A percentile compares a stretch with the other conserved stretches of the same genome.
Conservation (phyloP, 2,329 filamentous ascomycete species). For the Coniochaeta sp. region DNA sequence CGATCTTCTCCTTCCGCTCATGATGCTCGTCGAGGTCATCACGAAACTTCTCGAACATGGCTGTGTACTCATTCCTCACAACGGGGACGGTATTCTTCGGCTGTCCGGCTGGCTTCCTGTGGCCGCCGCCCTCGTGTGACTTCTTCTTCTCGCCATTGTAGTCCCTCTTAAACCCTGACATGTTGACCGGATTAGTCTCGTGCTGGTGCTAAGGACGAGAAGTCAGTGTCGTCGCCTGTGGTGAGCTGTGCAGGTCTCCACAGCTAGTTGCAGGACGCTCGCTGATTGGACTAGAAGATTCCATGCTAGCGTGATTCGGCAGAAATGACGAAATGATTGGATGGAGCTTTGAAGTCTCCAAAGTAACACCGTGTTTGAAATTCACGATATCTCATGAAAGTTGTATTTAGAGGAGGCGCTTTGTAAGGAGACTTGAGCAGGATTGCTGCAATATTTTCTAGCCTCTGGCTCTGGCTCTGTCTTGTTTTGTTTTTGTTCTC, state of each 20-base stretch:
- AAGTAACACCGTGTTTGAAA: too few relatives aligned
- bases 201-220: not conserved
- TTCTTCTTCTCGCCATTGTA: constrained; percentile 42
- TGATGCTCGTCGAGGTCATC: constrained; percentile 90
- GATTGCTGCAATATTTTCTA: too few relatives aligned
- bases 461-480: too few relatives aligned
- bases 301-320: not conserved
- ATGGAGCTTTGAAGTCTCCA: too few relatives aligned
- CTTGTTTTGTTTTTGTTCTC: too few relatives aligned
- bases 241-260: not conserved
- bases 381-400: too few relatives aligned
- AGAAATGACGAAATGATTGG: not conserved
- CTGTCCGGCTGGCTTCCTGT: constrained; percentile 9
- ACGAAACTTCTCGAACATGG: constrained; percentile 82
- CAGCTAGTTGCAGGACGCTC: not conserved
- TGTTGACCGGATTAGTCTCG: constrained; percentile 15
- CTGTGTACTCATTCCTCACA: constrained; percentile 43
- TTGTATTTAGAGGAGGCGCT: too few relatives aligned
- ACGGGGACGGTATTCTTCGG: constrained; percentile 23
- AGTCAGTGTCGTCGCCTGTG: not conserved
- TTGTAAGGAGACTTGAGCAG: too few relatives aligned
- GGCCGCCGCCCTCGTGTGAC: constrained; percentile 13
- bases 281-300: not conserved
- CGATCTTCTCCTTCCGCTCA: constrained; percentile 80
- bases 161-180: constrained; percentile 45